phyloP scores from a whole-genome alignment of 176 grass and related monocot genomes.

The sorghum (Sorghum bicolor) region DNA sequence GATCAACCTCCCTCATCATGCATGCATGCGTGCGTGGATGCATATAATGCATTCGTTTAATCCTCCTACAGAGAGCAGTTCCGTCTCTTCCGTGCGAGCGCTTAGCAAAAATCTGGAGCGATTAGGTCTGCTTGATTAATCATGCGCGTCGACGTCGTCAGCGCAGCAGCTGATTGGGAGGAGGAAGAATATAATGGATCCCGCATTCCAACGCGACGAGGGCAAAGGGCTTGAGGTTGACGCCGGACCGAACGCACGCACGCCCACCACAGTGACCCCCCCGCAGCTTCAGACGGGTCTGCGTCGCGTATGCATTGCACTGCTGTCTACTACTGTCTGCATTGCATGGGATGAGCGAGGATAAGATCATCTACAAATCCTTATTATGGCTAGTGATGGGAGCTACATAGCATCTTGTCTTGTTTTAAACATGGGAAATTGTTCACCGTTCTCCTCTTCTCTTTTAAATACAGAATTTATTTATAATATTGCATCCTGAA shows the following conservation, averaged over 20 bases:
- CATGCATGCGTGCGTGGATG: not conserved
- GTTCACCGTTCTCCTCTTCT: not conserved
- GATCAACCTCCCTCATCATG: not conserved
- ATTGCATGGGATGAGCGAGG: not conserved
- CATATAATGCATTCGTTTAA: not conserved
- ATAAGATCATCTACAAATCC: not conserved
- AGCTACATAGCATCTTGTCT: not conserved
- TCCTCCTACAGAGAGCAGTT: not conserved
- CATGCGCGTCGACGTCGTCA: slow-evolving; percentile 33
- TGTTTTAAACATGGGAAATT: not conserved
- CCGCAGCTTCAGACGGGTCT: not conserved
- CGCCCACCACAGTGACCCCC: not conserved
- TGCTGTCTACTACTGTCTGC: not conserved
- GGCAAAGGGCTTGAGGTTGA: slow-evolving; percentile 25
- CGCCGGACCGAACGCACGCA: slow-evolving; percentile 39
- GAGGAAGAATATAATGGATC: slow-evolving; percentile 7
- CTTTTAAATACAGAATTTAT: no score
- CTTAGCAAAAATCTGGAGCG: not conserved
- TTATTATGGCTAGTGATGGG: not conserved
- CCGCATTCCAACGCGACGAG: slow-evolving; percentile 15
- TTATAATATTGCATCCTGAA: not conserved
- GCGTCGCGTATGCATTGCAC: not conserved
- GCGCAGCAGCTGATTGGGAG: not conserved
- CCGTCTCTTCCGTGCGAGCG: not conserved
- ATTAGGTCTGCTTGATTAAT: slow-evolving; percentile 38